Evolutionary conservation across 1,139 yeast species (phyloP).

Genomic region (Sugiyamaella neomexicana): DNA sequence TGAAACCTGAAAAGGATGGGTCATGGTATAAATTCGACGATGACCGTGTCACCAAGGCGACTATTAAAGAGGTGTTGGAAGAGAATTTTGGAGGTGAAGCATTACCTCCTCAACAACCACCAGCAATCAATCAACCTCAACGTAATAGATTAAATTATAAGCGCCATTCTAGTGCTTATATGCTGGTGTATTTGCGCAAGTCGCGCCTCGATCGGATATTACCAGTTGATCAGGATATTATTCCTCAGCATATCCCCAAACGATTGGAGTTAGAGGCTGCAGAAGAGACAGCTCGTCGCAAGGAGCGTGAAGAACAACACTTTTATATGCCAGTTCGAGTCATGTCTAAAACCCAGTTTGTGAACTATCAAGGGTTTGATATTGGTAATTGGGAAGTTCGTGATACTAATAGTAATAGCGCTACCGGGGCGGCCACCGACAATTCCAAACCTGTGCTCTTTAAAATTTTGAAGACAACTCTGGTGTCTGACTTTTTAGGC

Average conservation of each 20-base stretch:
- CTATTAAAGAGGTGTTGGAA: slow-evolving; percentile 80
- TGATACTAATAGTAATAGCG: slow-evolving; percentile 2
- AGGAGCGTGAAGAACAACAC: slow-evolving; percentile 76
- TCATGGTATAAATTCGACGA: slow-evolving; percentile 94
- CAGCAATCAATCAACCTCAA: slow-evolving; percentile 15
- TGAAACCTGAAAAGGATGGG: slow-evolving; percentile 71
- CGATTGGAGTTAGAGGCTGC: slow-evolving; percentile 63
- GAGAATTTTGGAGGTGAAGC: slow-evolving; percentile 84
- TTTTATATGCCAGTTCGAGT: slow-evolving; percentile 64
- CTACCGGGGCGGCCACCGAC: neutral
- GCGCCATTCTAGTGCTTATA: slow-evolving; percentile 91
- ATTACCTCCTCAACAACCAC: slow-evolving; percentile 21
- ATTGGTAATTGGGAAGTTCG: slow-evolving; percentile 46
- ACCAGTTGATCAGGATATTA: slow-evolving; percentile 55
- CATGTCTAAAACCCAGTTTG: slow-evolving; percentile 54
- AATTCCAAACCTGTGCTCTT: slow-evolving; percentile 49
- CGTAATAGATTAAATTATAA: slow-evolving; percentile 41
- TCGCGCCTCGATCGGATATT: slow-evolving; percentile 58
- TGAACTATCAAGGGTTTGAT: slow-evolving; percentile 72
- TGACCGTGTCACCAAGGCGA: slow-evolving; percentile 87
- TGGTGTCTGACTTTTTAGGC: slow-evolving; percentile 53
- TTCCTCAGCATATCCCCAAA: slow-evolving; percentile 69
- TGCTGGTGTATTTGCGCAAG: slow-evolving; percentile 89
- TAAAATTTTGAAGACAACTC: slow-evolving; percentile 59
- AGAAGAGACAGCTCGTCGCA: slow-evolving; percentile 56